Base-by-base conservation (phyloP, 768 basidiomycete genomes). In the Pulveroboletus sp. region DNA sequence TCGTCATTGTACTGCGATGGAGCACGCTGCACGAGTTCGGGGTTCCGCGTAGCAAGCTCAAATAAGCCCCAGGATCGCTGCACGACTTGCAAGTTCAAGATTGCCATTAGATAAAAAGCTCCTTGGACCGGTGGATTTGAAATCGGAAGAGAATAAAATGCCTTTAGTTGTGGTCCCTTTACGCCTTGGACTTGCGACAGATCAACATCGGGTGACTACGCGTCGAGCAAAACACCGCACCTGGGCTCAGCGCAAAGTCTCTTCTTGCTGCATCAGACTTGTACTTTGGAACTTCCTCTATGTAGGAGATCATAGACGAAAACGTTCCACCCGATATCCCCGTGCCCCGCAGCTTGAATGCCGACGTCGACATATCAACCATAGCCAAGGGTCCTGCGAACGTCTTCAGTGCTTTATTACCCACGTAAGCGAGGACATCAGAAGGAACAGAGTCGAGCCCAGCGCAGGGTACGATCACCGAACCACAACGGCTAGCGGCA, bases 381-480 rank as follows among this genome's bases (percentile, higher is more conserved):
- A 69, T 60, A 0, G 71, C 52, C 10, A 65, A 58, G 0, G 70
- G 55, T 6, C 72, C 71, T 5, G 62, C 68, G 43, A 68, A 62
- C 9, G 71, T 60, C 64, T 84, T 84, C 46, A 93, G 76, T 0
- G 82, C 83, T 57, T 79, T 81, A 50, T 84, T 84, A 15, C 86
- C 78, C 41, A 90, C 69, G 67, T 82, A 84, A 0, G 81, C 78
- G 10, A 78, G 67, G 39, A 86, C 64, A 62, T 96, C 92, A 4
- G 84, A 80, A 4, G 89, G 89, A 27, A 90, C 59, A 2, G 87
- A 90, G 63, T 91, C 89, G 52, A 88, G 76, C 2, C 85, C 92
- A 47, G 83, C 87, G 2, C 82, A 74, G 21, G 89, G 89, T 17
- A 96, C 76, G 56, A 97, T 85, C 55, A 89, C 78, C 6, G 89